Conservation (phyloP, 306 rosid genomes). For the Vigna angularis region DNA sequence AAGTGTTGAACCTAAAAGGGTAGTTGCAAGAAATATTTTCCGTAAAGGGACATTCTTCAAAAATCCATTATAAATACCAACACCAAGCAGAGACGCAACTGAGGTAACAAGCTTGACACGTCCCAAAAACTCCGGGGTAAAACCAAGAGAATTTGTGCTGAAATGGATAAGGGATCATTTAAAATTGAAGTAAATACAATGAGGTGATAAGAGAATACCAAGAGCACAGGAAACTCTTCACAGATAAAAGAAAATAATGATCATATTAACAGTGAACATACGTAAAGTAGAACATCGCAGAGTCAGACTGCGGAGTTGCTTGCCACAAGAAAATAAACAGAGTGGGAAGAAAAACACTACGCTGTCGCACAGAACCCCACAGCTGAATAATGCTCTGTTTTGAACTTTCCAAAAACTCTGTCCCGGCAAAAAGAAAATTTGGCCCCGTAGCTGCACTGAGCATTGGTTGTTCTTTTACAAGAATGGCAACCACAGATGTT, state of each 20-base stretch:
- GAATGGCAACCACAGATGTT: constrained; percentile 94
- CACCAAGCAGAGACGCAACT: constrained; percentile 90
- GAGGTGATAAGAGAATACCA: constrained; percentile 19
- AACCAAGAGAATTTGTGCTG: constrained; percentile 96
- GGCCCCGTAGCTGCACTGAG: constrained; percentile 55
- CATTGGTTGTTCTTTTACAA: constrained; percentile 81
- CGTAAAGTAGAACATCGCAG: constrained; percentile 96
- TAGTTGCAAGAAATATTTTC: constrained; percentile 77
- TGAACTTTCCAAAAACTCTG: constrained; percentile 70
- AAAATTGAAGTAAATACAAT: constrained; percentile 31
- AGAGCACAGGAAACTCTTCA: constrained; percentile 24
- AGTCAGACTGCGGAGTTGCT: constrained; percentile 98
- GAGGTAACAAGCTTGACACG: constrained; percentile 97
- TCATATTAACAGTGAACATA: constrained; percentile 55
- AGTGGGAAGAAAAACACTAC: constrained; percentile 83
- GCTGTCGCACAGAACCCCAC: constrained; percentile 82
- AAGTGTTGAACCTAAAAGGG: constrained; percentile 78
- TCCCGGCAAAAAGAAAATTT: constrained; percentile 48
- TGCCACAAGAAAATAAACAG: constrained; percentile 97
- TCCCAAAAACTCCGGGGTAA: constrained; percentile 91
- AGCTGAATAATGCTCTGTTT: constrained; percentile 71
- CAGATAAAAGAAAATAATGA: constrained; percentile 28
- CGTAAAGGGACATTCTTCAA: constrained; percentile 78
- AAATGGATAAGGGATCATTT: constrained; percentile 43
- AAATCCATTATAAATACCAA: constrained; percentile 92